These are phyloP conservation scores for Alternaria burnsii DNA, from an alignment of 2,329 filamentous ascomycete genomes.

Conservation along the genomic window DNA sequence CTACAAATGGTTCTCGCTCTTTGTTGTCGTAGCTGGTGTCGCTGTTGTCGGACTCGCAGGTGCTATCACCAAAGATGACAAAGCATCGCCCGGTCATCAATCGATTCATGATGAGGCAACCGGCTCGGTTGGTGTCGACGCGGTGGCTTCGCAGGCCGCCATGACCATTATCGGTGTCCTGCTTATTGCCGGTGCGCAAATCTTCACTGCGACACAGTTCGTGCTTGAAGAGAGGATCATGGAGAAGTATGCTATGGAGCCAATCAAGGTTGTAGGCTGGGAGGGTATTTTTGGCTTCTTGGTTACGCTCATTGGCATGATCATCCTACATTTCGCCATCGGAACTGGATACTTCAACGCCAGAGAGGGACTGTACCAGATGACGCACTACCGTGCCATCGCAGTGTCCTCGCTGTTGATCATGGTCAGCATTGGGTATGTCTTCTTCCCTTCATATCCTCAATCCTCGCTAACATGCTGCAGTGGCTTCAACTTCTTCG, in stretches of 20 bases:
- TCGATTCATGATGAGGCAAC: conserved; percentile 30
- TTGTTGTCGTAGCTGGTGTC: conserved; percentile 88
- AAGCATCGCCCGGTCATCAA: conserved; percentile 53
- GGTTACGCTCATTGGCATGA: conserved; percentile 80
- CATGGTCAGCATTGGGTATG: conserved; percentile 96
- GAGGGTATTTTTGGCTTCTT: conserved; percentile 91
- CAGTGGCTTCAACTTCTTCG: conserved; percentile 98
- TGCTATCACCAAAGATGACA: conserved; percentile 76
- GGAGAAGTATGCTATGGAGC: conserved; percentile 79
- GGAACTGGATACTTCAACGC: conserved; percentile 92
- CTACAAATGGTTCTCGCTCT: conserved; percentile 93
- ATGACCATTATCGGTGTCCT: conserved; percentile 83
- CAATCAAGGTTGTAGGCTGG: conserved; percentile 93
- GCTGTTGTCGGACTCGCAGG: conserved; percentile 90
- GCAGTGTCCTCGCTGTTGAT: conserved; percentile 83
- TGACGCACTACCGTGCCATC: conserved; percentile 75
- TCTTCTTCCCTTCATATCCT: conserved; percentile 26
- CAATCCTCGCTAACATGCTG: conserved; percentile 18
- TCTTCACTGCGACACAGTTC: conserved; percentile 97
- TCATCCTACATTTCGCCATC: conserved; percentile 78
- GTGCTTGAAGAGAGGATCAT: conserved; percentile 95
- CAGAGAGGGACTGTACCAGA: conserved; percentile 81
- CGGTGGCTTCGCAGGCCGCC: conserved; percentile 65
- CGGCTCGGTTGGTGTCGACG: conserved; percentile 38
- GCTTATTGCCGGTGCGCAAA: conserved; percentile 91